Evolutionary conservation across 345 rosid genomes (phyloP).

Genomic region (Fremontodendron californicum): DNA sequence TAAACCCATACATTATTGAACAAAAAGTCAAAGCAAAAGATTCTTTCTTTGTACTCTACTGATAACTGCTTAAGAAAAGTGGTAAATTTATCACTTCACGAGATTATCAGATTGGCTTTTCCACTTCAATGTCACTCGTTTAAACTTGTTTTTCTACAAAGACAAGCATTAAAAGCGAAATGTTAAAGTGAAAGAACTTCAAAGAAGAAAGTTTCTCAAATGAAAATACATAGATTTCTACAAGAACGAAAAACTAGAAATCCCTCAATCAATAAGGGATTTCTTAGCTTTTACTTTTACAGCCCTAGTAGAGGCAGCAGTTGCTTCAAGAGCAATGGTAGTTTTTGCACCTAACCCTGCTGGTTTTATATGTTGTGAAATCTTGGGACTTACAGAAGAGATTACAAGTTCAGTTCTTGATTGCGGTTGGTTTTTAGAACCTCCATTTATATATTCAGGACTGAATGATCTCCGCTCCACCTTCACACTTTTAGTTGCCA

Average conservation of each 20-base stretch:
- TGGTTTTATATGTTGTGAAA: slow-evolving; percentile 32
- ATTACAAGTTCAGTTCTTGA: slow-evolving; percentile 43
- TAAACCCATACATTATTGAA: neutral
- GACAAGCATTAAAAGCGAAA: neutral
- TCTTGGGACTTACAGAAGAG: slow-evolving; percentile 45
- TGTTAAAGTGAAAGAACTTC: neutral
- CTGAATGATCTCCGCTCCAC: slow-evolving; percentile 32
- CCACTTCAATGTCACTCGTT: neutral
- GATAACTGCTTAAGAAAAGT: neutral
- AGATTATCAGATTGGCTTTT: neutral
- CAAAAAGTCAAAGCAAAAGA: neutral
- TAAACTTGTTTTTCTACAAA: neutral
- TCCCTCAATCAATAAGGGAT: neutral
- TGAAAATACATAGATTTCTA: neutral
- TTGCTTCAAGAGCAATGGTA: slow-evolving; percentile 21
- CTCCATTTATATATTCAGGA: slow-evolving; percentile 24
- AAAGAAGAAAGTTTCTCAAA: neutral
- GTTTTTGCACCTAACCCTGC: slow-evolving; percentile 27
- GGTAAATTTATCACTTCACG: neutral
- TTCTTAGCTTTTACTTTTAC: slow-evolving; percentile 34
- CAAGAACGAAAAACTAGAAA: neutral
- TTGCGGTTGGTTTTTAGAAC: slow-evolving; percentile 26
- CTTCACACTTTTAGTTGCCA: slow-evolving; percentile 26
- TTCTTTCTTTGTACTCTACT: neutral
- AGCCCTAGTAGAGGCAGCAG: slow-evolving; percentile 24